A percentile compares a stretch with the other conserved stretches of the same genome.
Conservation (phyloP, 2,329 filamentous ascomycete genomes). For the Chaetomium strumarium region DNA sequence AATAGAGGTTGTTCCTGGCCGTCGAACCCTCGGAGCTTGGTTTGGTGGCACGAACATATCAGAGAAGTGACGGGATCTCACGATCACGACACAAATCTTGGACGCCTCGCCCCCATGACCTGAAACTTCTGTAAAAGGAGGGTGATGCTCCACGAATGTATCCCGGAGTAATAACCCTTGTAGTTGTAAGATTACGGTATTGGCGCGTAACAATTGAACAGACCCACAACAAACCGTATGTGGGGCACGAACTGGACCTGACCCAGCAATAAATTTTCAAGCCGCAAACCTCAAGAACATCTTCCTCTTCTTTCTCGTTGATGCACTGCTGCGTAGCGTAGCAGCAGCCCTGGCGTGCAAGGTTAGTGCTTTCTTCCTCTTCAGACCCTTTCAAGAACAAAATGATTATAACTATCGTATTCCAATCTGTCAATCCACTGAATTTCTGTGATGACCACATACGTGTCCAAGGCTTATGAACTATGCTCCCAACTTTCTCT, state of each 20-base stretch:
- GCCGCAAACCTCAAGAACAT: neutral
- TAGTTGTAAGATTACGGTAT: too few relatives aligned
- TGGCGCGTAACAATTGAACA: too few relatives aligned
- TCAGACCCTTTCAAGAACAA: conserved; percentile 3
- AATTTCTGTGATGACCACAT: conserved; percentile 38
- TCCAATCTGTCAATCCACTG: conserved; percentile 57
- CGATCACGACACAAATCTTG: too few relatives aligned
- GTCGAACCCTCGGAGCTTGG: too few relatives aligned
- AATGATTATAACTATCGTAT: conserved; percentile 46
- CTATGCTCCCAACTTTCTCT: conserved; percentile 8
- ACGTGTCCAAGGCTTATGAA: conserved; percentile 26
- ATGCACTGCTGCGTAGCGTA: conserved; percentile 16
- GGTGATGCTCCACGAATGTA: too few relatives aligned
- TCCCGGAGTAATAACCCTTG: too few relatives aligned
- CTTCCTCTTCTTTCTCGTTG: conserved; percentile 4
- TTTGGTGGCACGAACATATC: too few relatives aligned
- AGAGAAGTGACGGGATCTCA: too few relatives aligned
- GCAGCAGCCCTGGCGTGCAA: conserved; percentile 20
- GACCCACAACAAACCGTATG: neutral
- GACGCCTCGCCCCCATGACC: too few relatives aligned
- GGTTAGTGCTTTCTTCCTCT: conserved; percentile 20
- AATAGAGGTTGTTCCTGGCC: too few relatives aligned
- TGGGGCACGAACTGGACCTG: neutral
- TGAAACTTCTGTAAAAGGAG: too few relatives aligned
- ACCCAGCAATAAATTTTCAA: conserved; percentile 15